Conservation (phyloP, 2,329 filamentous ascomycete genomes). For the Ophiostoma novo-ulmi region DNA sequence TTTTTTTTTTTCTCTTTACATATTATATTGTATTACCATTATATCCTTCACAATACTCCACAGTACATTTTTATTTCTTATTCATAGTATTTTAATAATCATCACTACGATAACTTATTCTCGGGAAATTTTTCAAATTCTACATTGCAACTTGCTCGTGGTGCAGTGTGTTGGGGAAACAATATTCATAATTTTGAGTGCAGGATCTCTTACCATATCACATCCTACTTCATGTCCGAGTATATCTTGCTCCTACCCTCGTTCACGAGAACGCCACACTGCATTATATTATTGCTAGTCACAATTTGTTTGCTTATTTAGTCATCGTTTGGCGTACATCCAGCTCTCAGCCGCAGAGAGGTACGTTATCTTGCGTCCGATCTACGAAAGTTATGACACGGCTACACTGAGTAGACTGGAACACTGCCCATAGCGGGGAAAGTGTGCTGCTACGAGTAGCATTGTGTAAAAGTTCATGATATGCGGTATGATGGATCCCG, state of each 20-base stretch:
- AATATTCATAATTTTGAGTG: neutral
- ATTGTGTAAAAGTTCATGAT: neutral
- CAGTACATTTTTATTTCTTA: too few species aligned
- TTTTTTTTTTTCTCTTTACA: too few species aligned
- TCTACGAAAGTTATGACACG: neutral
- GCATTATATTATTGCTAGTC: neutral
- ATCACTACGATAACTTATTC: too few species aligned
- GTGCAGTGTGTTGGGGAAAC: too few species aligned
- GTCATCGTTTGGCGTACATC: neutral
- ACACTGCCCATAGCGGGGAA: too few species aligned
- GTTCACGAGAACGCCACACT: neutral
- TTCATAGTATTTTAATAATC: too few species aligned
- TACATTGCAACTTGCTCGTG: too few species aligned
- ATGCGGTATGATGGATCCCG: neutral
- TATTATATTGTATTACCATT: too few species aligned
- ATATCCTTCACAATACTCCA: too few species aligned
- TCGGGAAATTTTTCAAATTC: too few species aligned
- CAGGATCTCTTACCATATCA: neutral
- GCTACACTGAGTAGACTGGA: neutral
- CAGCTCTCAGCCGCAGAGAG: neutral
- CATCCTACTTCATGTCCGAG: neutral
- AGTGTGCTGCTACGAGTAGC: neutral
- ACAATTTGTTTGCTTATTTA: neutral
- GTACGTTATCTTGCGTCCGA: slow-evolving; percentile 3
- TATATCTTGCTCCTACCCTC: neutral